Evolutionary conservation across 371 early-diverging fungal genomes (phyloP).

Genomic region (Blastocladiella emersonii): DNA sequence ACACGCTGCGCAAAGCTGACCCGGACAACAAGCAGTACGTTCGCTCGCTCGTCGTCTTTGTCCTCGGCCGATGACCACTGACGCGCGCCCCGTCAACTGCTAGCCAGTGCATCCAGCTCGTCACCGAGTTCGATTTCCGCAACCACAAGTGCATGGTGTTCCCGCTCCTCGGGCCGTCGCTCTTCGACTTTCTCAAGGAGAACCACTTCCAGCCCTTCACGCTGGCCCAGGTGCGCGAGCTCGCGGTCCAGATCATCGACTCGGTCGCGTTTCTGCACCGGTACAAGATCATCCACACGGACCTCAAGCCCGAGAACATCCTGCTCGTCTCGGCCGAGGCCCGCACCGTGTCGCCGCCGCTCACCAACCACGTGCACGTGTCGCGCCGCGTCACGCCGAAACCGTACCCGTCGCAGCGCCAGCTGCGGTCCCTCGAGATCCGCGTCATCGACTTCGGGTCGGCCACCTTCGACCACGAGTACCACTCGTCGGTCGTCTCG

Average conservation of each 20-base stretch:
- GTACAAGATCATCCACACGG: conserved; percentile 49
- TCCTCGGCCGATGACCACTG: too few relatives aligned
- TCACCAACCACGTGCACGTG: background rate
- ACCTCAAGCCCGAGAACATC: conserved; percentile 17
- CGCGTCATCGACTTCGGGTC: conserved; percentile 91
- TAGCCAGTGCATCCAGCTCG: conserved; percentile 47
- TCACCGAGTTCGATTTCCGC: conserved; percentile 64
- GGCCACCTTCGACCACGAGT: conserved; percentile 86
- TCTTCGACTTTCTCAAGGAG: conserved; percentile 87
- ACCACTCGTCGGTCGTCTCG: conserved; percentile 74
- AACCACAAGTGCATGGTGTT: conserved; percentile 96
- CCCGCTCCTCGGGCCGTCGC: conserved; percentile 66
- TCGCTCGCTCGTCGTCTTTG: too few relatives aligned
- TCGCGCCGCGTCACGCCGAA: background rate
- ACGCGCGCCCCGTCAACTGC: background rate
- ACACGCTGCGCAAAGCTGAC: conserved; percentile 58
- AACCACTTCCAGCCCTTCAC: conserved; percentile 81
- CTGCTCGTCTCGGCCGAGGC: conserved; percentile 1
- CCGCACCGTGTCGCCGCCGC: background rate
- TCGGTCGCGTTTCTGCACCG: conserved; percentile 40
- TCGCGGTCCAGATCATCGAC: conserved; percentile 59
- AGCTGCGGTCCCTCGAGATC: conserved; percentile 57
- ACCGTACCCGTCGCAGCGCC: conserved; percentile 11
- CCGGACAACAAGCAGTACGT: conserved; percentile 25
- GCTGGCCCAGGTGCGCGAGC: conserved; percentile 59